These are phyloP conservation scores for Catunica adiposa DNA, from an alignment of 2,329 filamentous ascomycete species.

Conservation along the genomic window DNA sequence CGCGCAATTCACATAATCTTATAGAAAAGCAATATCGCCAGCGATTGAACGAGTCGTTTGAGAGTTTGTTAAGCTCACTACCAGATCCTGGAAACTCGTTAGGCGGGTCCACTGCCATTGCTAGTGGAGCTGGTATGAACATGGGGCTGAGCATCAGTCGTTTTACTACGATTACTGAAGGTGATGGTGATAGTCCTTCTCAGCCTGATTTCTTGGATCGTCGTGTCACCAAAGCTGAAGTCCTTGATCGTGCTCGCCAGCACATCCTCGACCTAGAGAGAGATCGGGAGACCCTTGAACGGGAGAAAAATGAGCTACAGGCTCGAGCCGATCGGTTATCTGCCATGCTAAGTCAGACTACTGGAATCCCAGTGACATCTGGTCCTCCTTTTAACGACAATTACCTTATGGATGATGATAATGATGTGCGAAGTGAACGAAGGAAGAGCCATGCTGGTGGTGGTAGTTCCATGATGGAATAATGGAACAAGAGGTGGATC, in stretches of 20 bases:
- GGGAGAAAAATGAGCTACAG: constrained; percentile 19
- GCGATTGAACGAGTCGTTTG: constrained; percentile 21
- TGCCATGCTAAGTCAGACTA: constrained; percentile 5
- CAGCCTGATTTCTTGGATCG: constrained; percentile 17
- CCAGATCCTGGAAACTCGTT: constrained; percentile 16
- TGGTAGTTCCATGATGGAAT: neutral
- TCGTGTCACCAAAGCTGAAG: constrained; percentile 23
- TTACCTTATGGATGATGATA: neutral
- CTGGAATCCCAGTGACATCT: neutral
- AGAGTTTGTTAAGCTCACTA: constrained; percentile 19
- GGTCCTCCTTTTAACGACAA: neutral
- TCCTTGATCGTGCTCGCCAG: constrained; percentile 22
- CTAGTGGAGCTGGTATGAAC: neutral
- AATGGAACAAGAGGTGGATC: too few relatives aligned
- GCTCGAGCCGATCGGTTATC: constrained; percentile 8
- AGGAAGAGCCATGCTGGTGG: neutral
- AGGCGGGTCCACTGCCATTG: neutral
- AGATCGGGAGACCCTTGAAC: constrained; percentile 19
- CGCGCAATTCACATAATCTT: constrained; percentile 21
- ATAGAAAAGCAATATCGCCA: constrained; percentile 23
- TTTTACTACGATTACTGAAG: constrained; percentile 9
- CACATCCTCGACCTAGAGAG: constrained; percentile 22
- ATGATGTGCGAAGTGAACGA: neutral
- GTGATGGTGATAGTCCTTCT: constrained; percentile 10
- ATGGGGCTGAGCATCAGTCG: constrained; percentile 8